Evolutionary conservation across 179 eudicot genomes (phyloP).

Genomic region (Silene coronaria): DNA sequence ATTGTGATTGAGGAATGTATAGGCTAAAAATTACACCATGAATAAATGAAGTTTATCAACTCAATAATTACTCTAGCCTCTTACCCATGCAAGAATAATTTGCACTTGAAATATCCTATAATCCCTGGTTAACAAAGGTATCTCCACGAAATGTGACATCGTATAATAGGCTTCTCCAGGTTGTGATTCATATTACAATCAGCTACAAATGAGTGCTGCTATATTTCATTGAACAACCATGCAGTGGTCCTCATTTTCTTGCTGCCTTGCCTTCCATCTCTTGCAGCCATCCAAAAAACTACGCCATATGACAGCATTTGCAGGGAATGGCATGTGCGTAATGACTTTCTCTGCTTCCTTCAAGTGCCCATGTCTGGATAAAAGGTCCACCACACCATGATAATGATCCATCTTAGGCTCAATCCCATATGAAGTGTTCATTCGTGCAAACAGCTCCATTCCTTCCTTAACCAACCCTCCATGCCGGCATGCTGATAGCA

Average conservation of each 20-base stretch:
- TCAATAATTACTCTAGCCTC: too few species aligned
- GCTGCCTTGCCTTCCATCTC: conserved; percentile 19
- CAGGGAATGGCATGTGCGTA: conserved; percentile 56
- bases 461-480: conserved; percentile 64
- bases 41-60: too few species aligned
- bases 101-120: too few species aligned
- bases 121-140: too few species aligned
- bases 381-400: conserved; percentile 49
- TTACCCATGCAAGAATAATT: too few species aligned
- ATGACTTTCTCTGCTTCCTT: conserved; percentile 61
- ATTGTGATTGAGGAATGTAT: too few species aligned
- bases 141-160: too few species aligned
- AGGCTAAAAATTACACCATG: too few species aligned
- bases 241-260: not conserved
- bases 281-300: conserved; percentile 60
- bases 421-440: conserved; percentile 41
- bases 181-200: too few species aligned
- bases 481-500: conserved; percentile 70
- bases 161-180: too few species aligned
- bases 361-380: conserved; percentile 54
- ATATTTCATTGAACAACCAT: not conserved
- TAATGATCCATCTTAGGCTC: conserved; percentile 71
- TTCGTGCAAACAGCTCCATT: conserved; percentile 45
- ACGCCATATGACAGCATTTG: conserved; percentile 61
- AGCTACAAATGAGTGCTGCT: too few species aligned